Conservation (phyloP, 805 yeast species). For the Pichia thaimueangensis region DNA sequence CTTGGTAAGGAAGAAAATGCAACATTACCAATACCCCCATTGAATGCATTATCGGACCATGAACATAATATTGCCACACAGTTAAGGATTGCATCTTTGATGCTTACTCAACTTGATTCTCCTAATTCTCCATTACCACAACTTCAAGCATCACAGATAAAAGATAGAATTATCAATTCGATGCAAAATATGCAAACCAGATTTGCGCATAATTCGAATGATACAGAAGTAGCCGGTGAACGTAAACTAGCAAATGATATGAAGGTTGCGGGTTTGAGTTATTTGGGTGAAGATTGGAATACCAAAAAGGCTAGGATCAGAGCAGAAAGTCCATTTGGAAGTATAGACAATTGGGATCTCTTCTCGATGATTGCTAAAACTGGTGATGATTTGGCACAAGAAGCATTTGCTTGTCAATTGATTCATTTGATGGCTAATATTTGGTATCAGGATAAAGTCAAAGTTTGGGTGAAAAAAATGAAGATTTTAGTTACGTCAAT, state of each 20-base stretch:
- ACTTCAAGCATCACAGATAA: conserved; percentile 58
- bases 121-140: conserved; percentile 42
- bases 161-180: conserved; percentile 60
- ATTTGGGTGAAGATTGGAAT: conserved; percentile 90
- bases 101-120: conserved; percentile 83
- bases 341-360: conserved; percentile 86
- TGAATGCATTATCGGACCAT: conserved; percentile 16
- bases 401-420: conserved; percentile 94
- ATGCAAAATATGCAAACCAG: conserved; percentile 75
- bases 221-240: conserved; percentile 76
- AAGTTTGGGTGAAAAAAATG: conserved; percentile 92
- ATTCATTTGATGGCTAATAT: conserved; percentile 80
- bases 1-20: conserved; percentile 13
- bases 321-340: conserved; percentile 73
- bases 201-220: conserved; percentile 43
- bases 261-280: conserved; percentile 69
- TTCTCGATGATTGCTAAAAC: conserved; percentile 95
- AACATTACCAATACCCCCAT: conserved; percentile 5
- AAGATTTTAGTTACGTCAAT: conserved; percentile 86
- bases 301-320: conserved; percentile 76
- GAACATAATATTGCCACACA: conserved; percentile 70
- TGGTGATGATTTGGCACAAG: conserved; percentile 93
- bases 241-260: conserved; percentile 88
- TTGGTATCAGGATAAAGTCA: conserved; percentile 66
- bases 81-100: conserved; percentile 93